phyloP scores from a whole-genome alignment of 768 basidiomycete genomes.

The Lactarius evosmus region DNA sequence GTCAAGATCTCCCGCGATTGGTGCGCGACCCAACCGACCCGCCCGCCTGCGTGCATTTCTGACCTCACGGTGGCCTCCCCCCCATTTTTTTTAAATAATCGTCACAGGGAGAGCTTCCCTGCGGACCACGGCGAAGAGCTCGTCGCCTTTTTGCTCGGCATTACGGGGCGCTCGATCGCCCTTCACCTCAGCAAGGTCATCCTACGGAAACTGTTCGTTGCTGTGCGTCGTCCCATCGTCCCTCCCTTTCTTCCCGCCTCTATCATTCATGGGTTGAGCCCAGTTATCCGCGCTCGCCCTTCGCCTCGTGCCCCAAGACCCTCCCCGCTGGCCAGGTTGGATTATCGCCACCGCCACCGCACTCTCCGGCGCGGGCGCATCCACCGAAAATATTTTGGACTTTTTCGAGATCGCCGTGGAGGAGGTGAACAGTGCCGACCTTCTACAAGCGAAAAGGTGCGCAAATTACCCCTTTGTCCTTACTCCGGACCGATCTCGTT shows the following conservation, averaged over 20 bases:
- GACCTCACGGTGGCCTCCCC: neutral
- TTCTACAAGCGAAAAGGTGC: slow-evolving; percentile 71
- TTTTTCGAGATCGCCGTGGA: slow-evolving; percentile 83
- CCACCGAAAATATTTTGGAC: slow-evolving; percentile 61
- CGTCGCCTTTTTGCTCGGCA: slow-evolving; percentile 62
- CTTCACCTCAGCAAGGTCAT: slow-evolving; percentile 64
- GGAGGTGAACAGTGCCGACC: slow-evolving; percentile 72
- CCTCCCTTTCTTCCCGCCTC: neutral
- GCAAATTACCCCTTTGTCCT: slow-evolving; percentile 31
- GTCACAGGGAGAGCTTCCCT: slow-evolving; percentile 69
- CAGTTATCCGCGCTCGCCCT: slow-evolving; percentile 53
- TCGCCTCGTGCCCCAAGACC: slow-evolving; percentile 57
- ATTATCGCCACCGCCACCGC: slow-evolving; percentile 59
- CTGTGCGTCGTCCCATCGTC: slow-evolving; percentile 48
- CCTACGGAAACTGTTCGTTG: slow-evolving; percentile 82
- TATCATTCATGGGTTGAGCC: slow-evolving; percentile 6
- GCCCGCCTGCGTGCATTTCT: neutral
- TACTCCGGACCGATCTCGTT: slow-evolving; percentile 5
- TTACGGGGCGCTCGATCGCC: slow-evolving; percentile 63
- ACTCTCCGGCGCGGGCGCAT: slow-evolving; percentile 57
- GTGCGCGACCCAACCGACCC: slow-evolving; percentile 41
- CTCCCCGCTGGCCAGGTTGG: slow-evolving; percentile 73
- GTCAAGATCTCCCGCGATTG: slow-evolving; percentile 94
- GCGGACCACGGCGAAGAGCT: slow-evolving; percentile 54
- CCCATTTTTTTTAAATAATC: too few relatives aligned